phyloP scores from a whole-genome alignment of 1,284 basidiomycete species.

The Apiotrichum laibachii region DNA sequence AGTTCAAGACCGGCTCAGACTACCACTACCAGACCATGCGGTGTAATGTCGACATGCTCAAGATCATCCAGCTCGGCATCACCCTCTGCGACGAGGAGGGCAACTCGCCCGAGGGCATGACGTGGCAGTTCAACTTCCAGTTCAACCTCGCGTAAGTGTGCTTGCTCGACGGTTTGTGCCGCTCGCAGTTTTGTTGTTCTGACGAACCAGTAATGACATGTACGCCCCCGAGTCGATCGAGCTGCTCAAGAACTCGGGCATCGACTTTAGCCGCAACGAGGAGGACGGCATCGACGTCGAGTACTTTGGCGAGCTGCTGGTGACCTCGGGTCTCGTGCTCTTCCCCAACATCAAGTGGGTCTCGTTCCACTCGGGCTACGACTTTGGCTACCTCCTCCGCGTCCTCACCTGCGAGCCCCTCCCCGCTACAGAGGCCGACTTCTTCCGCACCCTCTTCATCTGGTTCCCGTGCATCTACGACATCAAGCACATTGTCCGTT shows the following conservation, averaged over 20 bases:
- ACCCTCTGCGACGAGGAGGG: constrained; percentile 93
- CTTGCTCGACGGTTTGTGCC: background rate
- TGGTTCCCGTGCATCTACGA: constrained; percentile 99
- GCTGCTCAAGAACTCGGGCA: constrained; percentile 86
- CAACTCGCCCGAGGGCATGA: constrained; percentile 82
- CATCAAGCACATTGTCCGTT: constrained; percentile 93
- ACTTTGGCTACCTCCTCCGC: constrained; percentile 98
- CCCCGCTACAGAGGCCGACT: constrained; percentile 83
- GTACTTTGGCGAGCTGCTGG: constrained; percentile 95
- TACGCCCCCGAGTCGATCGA: constrained; percentile 97
- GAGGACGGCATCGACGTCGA: constrained; percentile 89
- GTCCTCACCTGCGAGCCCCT: constrained; percentile 84
- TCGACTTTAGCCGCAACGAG: constrained; percentile 91
- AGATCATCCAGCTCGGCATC: constrained; percentile 95
- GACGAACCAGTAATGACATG: constrained; percentile 78
- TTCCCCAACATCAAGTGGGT: constrained; percentile 92
- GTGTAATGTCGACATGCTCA: constrained; percentile 96
- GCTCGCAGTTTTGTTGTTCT: background rate
- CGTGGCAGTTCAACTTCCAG: constrained; percentile 99
- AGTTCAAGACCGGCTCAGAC: constrained; percentile 94
- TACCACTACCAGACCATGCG: constrained; percentile 99
- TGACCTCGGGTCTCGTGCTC: constrained; percentile 90
- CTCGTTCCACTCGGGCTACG: constrained; percentile 98
- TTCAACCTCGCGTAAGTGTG: constrained; percentile 77
- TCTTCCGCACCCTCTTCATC: constrained; percentile 80